Conservation (phyloP, 768 basidiomycete genomes). For the Lentinula raphanica region DNA sequence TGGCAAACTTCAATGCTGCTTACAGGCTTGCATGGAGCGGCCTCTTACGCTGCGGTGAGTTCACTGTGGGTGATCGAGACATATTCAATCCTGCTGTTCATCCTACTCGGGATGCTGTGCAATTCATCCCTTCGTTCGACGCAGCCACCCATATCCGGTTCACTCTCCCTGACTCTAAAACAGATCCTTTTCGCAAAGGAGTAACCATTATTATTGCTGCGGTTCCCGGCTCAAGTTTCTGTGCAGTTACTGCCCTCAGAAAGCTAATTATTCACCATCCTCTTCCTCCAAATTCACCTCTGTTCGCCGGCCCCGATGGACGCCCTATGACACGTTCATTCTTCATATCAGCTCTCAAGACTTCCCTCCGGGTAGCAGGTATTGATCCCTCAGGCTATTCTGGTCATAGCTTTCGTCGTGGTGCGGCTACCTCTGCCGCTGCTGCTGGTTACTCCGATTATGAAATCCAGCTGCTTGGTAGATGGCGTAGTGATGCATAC, state of each 20-base stretch:
- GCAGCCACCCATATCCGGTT: slow-evolving; percentile 20
- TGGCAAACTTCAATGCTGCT: slow-evolving; percentile 11
- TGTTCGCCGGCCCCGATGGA: too few relatives aligned
- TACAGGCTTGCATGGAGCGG: slow-evolving; percentile 12
- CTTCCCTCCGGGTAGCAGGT: neutral
- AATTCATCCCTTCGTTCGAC: neutral
- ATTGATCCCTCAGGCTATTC: slow-evolving; percentile 14
- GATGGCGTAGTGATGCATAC: slow-evolving; percentile 32
- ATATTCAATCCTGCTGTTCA: slow-evolving; percentile 10
- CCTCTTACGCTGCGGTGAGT: slow-evolving; percentile 13
- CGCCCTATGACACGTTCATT: too few relatives aligned
- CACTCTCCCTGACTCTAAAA: slow-evolving; percentile 30
- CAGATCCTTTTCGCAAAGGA: slow-evolving; percentile 29
- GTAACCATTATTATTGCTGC: slow-evolving; percentile 19
- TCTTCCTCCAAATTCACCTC: too few relatives aligned
- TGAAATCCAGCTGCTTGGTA: slow-evolving; percentile 32
- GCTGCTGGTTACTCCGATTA: slow-evolving; percentile 25
- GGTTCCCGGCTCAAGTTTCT: slow-evolving; percentile 8
- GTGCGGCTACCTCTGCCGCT: slow-evolving; percentile 25
- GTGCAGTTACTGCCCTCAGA: too few relatives aligned
- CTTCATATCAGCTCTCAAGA: too few relatives aligned
- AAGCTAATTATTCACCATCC: too few relatives aligned
- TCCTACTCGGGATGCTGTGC: slow-evolving; percentile 7
- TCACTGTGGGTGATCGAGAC: slow-evolving; percentile 9
- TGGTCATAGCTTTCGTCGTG: slow-evolving; percentile 25